These are phyloP conservation scores for Apiotrichum veenhuisii DNA, from an alignment of 1,284 basidiomycete species.

Conservation along the genomic window DNA sequence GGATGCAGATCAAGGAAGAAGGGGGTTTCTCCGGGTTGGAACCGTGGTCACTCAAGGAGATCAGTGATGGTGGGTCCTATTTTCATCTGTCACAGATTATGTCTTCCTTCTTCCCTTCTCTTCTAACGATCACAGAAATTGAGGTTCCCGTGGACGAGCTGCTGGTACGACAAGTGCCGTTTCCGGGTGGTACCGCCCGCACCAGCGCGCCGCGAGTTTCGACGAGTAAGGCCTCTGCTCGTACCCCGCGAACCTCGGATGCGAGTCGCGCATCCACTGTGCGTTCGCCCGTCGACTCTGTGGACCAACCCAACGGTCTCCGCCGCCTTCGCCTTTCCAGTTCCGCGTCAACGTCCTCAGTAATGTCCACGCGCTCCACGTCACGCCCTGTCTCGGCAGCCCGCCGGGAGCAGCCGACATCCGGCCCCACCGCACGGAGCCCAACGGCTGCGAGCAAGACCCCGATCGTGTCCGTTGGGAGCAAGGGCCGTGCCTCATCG, in stretches of 20 bases:
- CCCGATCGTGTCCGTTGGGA: constrained; percentile 24
- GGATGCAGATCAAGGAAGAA: constrained; percentile 70
- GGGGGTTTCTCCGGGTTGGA: constrained; percentile 78
- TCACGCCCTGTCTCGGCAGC: neutral
- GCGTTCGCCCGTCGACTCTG: neutral
- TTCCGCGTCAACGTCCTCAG: neutral
- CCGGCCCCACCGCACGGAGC: constrained; percentile 27
- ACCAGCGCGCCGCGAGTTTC: constrained; percentile 14
- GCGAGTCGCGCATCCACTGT: neutral
- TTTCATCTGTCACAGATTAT: neutral
- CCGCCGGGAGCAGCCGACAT: constrained; percentile 4
- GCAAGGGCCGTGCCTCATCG: constrained; percentile 1
- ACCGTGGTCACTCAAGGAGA: constrained; percentile 81
- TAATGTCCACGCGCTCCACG: constrained; percentile 1
- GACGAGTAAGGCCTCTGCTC: neutral
- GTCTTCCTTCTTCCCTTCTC: neutral
- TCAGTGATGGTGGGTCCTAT: constrained; percentile 64
- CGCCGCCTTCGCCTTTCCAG: neutral
- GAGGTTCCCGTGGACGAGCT: constrained; percentile 74
- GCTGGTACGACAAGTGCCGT: constrained; percentile 30
- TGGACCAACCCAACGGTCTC: neutral
- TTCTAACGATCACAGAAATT: constrained; percentile 57
- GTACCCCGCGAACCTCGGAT: neutral
- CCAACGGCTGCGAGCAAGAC: constrained; percentile 31
- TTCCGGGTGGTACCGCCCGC: neutral